Base-by-base conservation (phyloP, 116 monocot genomes). In the Iris pallida region DNA sequence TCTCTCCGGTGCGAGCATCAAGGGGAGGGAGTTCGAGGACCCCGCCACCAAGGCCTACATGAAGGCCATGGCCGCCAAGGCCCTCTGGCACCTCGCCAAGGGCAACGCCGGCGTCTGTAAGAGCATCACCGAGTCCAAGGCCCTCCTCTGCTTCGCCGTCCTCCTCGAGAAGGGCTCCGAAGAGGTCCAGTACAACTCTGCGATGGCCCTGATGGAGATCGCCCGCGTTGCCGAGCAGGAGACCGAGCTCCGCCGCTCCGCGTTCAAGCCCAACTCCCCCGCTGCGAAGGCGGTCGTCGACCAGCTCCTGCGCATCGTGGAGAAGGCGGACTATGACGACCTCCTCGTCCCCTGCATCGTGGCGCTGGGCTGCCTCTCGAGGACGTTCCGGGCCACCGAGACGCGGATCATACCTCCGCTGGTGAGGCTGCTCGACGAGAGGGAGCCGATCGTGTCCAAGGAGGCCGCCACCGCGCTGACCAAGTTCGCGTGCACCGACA, bases 61-160 rank as follows among this genome's bases (percentile, higher is more conserved):
- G 92, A 97, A 97, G 58, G 90, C 89, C 40, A 92, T 90, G 92
- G 90, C 97, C 0, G 97, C 97, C 10, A 81, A 69, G 47, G 97
- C 97, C 0, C 68, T 97, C 13, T 83, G 83, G 77, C 75, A 74
- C 18, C 85, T 97, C 2, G 83, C 92, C 2, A 81, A 69, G 47
- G 85, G 78, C 16, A 92, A 92, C 51, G 16, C 75, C 0, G 79
- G 71, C 20, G 82, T 86, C 47, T 92, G 92, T 66, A 89, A 87
- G 76, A 90, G 78, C 78, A 92, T 97, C 65, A 89, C 89, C 0
- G 92, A 97, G 16, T 97, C 97, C 1, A 82, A 78, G 49, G 97
- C 92, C 0, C 70, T 97, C 20, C 85, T 97, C 45, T 97, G 97
- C 81, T 90, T 97, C 48, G 89, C 97, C 0, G 85, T 85, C 45